Base-by-base conservation (phyloP, 129 eudicot species). In the Saussurea involucrata region DNA sequence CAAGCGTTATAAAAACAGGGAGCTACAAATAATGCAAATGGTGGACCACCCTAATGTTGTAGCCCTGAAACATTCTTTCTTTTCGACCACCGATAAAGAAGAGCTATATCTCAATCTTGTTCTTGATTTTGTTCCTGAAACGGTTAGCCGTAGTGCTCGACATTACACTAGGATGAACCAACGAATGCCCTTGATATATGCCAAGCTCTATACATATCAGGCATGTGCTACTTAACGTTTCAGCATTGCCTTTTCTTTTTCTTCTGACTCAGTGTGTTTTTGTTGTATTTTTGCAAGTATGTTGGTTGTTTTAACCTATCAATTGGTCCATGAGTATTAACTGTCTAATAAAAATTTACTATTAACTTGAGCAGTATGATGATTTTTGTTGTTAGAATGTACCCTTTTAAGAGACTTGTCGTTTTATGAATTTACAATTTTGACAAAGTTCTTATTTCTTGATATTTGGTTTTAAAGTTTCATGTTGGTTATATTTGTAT, bases 1-100 rank as follows among this genome's bases (percentile, higher is more conserved):
- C 88, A 95, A 90, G 75, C 96, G 99, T 71, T 95, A 95, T 91
- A 95, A 95, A 87, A 95, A 95, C 78, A 92, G 99, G 78, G 99
- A 95, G 81, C 70, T 95, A 69, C 97, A 95, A 79, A 95, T 92
- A 69, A 90, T 95, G 99, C 99, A 92, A 82, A 92, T 89, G 99
- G 76, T 95, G 87, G 99, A 95, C 75, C 99, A 95, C 87, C 99
- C 99, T 34, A 95, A 95, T 68, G 85, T 88, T 84, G 97, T 95
- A 61, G 91, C 95, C 66, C 90, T 95, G 36, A 95, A 92, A 74
- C 99, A 95, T 85, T 95, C 89, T 40, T 95, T 95, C 84, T 92
- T 88, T 78, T 88, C 99, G 75, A 90, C 93, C 18, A 92, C 96
- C 8, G 99, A 95, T 68, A 92, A 92, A 74, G 96, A 95, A 8